phyloP scores from a whole-genome alignment of 306 rosid genomes.

The Rosa persica region DNA sequence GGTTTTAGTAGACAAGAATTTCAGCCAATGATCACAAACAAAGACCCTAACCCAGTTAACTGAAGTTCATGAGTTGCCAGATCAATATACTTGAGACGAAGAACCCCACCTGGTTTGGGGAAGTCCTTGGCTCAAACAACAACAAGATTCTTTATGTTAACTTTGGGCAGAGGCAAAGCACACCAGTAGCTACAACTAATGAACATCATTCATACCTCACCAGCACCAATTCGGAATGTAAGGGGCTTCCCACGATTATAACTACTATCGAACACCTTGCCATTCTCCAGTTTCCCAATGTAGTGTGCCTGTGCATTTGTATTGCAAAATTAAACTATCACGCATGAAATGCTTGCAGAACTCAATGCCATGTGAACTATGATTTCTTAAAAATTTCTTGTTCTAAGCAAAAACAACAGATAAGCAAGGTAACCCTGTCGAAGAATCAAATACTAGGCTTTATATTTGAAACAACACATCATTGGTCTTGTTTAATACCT shows the following conservation, averaged over 20 bases:
- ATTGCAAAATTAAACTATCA: background rate
- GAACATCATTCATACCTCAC: slow-evolving; percentile 60
- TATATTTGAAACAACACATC: background rate
- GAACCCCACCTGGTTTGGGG: background rate
- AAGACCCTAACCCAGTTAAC: background rate
- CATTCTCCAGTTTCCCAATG: slow-evolving; percentile 86
- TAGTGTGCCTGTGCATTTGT: slow-evolving; percentile 65
- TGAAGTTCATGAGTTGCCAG: background rate
- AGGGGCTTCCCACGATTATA: slow-evolving; percentile 90
- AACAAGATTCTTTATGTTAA: background rate
- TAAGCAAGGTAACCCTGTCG: background rate
- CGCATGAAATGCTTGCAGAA: background rate
- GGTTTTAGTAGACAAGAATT: background rate
- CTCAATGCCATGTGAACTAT: background rate
- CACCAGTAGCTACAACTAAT: background rate
- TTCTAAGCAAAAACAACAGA: background rate
- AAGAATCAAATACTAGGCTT: background rate
- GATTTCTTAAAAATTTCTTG: background rate
- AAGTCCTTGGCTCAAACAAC: background rate
- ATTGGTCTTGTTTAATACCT: slow-evolving; percentile 38
- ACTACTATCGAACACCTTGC: slow-evolving; percentile 91
- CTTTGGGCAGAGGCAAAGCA: background rate
- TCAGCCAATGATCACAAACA: background rate
- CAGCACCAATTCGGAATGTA: slow-evolving; percentile 82
- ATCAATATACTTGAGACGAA: background rate